These are phyloP conservation scores for Escovopsis sp. DNA, from an alignment of 2,329 filamentous ascomycete genomes.

Conservation along the genomic window DNA sequence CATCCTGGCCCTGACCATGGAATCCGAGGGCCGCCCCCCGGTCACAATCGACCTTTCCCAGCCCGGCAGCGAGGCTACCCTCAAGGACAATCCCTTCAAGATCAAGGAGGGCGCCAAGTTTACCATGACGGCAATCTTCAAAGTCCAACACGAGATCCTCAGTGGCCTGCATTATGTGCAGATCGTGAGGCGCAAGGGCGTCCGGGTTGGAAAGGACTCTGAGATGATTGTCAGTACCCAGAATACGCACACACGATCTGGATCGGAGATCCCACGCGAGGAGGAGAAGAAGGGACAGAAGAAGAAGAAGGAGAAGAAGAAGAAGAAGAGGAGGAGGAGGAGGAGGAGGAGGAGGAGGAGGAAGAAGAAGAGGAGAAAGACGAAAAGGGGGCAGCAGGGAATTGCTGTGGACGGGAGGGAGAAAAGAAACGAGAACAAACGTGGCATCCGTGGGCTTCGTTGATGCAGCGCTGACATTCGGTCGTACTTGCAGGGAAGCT, in stretches of 20 bases:
- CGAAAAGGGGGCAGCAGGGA: too few relatives aligned
- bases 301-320: too few relatives aligned
- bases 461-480: constrained; percentile 10
- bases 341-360: too few relatives aligned
- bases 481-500: constrained; percentile 52
- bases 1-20: constrained; percentile 80
- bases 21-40: constrained; percentile 65
- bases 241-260: too few relatives aligned
- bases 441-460: background rate
- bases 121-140: constrained; percentile 87
- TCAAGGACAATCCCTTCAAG: constrained; percentile 87
- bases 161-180: constrained; percentile 94
- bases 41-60: constrained; percentile 77
- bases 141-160: constrained; percentile 92
- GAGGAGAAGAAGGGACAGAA: too few relatives aligned
- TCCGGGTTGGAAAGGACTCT: constrained; percentile 80
- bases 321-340: too few relatives aligned
- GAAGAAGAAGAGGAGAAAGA: too few relatives aligned
- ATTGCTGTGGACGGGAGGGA: too few relatives aligned
- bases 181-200: constrained; percentile 75
- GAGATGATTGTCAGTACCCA: constrained; percentile 77
- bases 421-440: too few relatives aligned
- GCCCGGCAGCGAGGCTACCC: constrained; percentile 54
- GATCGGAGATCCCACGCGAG: too few relatives aligned
- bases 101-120: constrained; percentile 95